Percentiles rank a stretch among this genome's conserved stretches.
Evolutionary conservation across 805 yeast species (phyloP).

Genomic region (Middelhovenomyces tepae): DNA sequence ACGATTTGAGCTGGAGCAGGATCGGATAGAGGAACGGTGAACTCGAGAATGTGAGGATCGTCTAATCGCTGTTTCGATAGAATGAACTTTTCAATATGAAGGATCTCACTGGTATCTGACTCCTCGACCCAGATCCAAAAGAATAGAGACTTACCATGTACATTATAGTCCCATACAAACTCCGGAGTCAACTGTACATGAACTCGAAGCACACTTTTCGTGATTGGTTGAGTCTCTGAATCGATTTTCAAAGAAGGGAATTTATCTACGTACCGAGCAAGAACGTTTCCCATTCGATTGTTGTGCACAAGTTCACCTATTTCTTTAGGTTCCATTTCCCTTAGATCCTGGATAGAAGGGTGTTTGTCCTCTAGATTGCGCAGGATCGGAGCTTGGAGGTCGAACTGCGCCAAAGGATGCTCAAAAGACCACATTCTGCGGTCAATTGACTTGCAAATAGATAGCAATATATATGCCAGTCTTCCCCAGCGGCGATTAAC

Average conservation of each 20-base stretch:
- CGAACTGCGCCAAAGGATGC: conserved; percentile 87
- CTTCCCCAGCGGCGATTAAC: conserved; percentile 87
- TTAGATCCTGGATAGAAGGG: conserved; percentile 60
- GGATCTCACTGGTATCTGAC: conserved; percentile 57
- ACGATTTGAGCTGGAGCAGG: conserved; percentile 87
- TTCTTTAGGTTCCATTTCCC: conserved; percentile 67
- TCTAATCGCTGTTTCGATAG: conserved; percentile 49
- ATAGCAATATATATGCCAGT: conserved; percentile 62
- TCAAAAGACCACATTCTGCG: conserved; percentile 79
- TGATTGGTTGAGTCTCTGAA: conserved; percentile 82
- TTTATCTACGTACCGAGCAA: conserved; percentile 52
- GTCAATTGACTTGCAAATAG: conserved; percentile 81
- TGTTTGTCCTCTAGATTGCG: conserved; percentile 39
- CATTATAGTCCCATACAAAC: conserved; percentile 74
- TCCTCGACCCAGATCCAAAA: conserved; percentile 94
- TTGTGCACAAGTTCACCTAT: conserved; percentile 89
- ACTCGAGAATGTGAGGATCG: conserved; percentile 64
- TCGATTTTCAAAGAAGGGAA: conserved; percentile 72
- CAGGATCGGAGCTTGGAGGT: conserved; percentile 53
- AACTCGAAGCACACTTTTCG: conserved; percentile 76
- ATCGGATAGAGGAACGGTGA: conserved; percentile 83
- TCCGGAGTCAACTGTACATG: conserved; percentile 64
- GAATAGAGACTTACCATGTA: conserved; percentile 76
- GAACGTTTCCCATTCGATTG: conserved; percentile 53
- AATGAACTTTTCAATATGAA: conserved; percentile 77